Conservation (phyloP, 208 protist genomes). For the Trypanosoma caninum region DNA sequence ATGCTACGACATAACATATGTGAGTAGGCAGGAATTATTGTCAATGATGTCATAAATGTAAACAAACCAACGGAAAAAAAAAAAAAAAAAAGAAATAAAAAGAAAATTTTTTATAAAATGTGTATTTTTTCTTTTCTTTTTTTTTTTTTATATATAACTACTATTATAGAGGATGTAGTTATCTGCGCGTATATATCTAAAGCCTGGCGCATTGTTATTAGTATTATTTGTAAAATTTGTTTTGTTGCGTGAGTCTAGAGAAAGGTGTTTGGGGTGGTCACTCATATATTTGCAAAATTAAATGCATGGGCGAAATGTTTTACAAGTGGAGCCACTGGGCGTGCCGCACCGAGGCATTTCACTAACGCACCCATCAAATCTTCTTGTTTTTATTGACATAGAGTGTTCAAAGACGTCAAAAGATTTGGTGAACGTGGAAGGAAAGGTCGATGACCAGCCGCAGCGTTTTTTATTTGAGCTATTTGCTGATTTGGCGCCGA, state of each 20-base stretch:
- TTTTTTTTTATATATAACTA: conserved; percentile 9
- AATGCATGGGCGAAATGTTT: conserved; percentile 9
- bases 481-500: conserved; percentile 25
- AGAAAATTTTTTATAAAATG: conserved; percentile 1
- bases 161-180: conserved; percentile 11
- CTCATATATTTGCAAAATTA: background rate
- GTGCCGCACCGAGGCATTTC: conserved; percentile 27
- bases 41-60: conserved; percentile 19
- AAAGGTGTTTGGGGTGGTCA: background rate
- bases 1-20: conserved; percentile 35
- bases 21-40: conserved; percentile 24
- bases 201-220: background rate
- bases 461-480: conserved; percentile 30
- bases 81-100: background rate
- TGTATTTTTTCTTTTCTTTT: conserved; percentile 3
- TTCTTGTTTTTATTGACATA: conserved; percentile 29
- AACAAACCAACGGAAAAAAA: conserved; percentile 2
- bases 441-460: background rate
- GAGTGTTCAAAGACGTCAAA: background rate
- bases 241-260: conserved; percentile 8
- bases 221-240: conserved; percentile 14
- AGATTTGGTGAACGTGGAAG: background rate
- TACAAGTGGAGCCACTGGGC: conserved; percentile 10
- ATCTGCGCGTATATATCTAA: background rate
- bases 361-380: conserved; percentile 24